phyloP scores from a whole-genome alignment of 2,329 filamentous ascomycete species.

The Grosmannia huntii region DNA sequence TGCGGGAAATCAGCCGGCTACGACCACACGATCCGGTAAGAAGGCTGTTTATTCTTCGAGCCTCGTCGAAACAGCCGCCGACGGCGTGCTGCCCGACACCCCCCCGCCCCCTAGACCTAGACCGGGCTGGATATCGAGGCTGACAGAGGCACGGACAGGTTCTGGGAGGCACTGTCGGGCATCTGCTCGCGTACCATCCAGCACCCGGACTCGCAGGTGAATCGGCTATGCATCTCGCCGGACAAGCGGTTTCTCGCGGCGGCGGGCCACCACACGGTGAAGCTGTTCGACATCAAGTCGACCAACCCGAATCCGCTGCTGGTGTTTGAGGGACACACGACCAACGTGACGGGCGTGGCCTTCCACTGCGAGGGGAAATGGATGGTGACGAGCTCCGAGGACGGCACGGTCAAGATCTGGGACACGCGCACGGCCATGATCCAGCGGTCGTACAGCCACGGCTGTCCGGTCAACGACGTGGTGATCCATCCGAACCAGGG shows the following conservation, averaged over 20 bases:
- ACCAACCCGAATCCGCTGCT: constrained; percentile 91
- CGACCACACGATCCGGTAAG: constrained; percentile 49
- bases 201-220: constrained; percentile 95
- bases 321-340: constrained; percentile 90
- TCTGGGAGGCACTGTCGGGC: constrained; percentile 96
- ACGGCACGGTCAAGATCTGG: constrained; percentile 95
- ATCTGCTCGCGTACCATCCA: constrained; percentile 98
- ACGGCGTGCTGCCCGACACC: not conserved
- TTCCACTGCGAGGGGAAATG: constrained; percentile 99
- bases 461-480: constrained; percentile 84
- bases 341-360: constrained; percentile 89
- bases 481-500: constrained; percentile 99
- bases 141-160: constrained; percentile 39
- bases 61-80: not conserved
- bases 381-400: constrained; percentile 98
- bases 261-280: constrained; percentile 69
- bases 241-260: constrained; percentile 94
- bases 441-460: constrained; percentile 87
- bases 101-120: not conserved
- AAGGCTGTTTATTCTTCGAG: not conserved
- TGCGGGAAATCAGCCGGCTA: constrained; percentile 35
- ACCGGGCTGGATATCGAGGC: not conserved
- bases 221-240: constrained; percentile 93
- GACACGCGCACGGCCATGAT: constrained; percentile 76
- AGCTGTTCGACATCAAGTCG: constrained; percentile 97